Conservation (phyloP, 1,284 basidiomycete genomes). For the Naganishia albida region DNA sequence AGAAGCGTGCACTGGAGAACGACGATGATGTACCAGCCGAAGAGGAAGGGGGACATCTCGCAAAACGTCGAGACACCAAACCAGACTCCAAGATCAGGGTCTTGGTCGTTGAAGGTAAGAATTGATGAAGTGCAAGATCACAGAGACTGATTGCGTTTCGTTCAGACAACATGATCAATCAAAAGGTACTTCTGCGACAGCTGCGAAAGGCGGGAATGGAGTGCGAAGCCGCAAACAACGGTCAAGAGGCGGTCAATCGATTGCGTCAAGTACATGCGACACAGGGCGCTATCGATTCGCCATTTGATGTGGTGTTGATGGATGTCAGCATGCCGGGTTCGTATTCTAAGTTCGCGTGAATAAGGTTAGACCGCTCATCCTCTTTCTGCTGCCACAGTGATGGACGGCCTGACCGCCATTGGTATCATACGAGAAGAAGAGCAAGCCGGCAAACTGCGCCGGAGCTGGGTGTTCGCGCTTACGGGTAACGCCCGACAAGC, state of each 20-base stretch:
- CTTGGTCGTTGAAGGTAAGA: constrained; percentile 45
- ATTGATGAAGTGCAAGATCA: neutral
- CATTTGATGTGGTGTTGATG: constrained; percentile 53
- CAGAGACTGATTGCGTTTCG: neutral
- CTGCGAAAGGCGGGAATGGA: constrained; percentile 51
- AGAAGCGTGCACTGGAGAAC: constrained; percentile 19
- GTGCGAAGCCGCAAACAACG: constrained; percentile 54
- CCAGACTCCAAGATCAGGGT: constrained; percentile 32
- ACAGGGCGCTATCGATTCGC: constrained; percentile 19
- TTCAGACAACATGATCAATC: constrained; percentile 54
- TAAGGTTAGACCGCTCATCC: neutral
- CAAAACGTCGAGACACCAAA: constrained; percentile 22
- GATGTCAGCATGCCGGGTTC: constrained; percentile 51
- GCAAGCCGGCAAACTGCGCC: constrained; percentile 36
- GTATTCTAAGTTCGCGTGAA: neutral
- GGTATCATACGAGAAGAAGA: constrained; percentile 47
- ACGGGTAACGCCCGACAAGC: constrained; percentile 45
- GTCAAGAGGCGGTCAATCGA: constrained; percentile 53
- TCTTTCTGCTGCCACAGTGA: constrained; percentile 35
- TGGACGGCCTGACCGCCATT: constrained; percentile 52
- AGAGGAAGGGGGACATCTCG: constrained; percentile 23
- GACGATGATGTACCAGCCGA: constrained; percentile 3
- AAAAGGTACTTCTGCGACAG: constrained; percentile 52
- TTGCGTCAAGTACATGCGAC: constrained; percentile 42
- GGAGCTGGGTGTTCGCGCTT: constrained; percentile 47